phyloP scores from a whole-genome alignment of 2,329 filamentous ascomycete species.

The Ceratocystiopsis sp. region DNA sequence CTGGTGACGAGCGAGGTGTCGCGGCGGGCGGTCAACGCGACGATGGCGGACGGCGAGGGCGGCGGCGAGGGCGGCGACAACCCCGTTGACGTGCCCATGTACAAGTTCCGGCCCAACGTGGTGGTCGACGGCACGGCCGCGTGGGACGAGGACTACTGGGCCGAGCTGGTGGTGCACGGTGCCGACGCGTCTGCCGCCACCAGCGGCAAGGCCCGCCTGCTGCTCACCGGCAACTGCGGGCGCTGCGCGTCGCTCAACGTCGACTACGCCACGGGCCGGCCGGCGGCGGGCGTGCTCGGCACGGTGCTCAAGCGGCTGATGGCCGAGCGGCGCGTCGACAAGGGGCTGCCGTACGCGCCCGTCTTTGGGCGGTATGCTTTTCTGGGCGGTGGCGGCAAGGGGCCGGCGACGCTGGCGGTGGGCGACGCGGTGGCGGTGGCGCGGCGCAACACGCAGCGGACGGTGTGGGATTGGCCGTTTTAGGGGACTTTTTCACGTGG shows the following conservation, averaged over 20 bases:
- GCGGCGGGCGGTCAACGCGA: constrained; percentile 44
- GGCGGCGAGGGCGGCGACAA: too few species aligned
- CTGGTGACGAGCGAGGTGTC: constrained; percentile 56
- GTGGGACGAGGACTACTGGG: constrained; percentile 62
- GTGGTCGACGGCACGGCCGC: constrained; percentile 43
- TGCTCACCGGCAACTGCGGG: constrained; percentile 52
- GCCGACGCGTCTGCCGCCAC: not conserved
- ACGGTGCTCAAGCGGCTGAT: constrained; percentile 51
- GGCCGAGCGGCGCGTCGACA: constrained; percentile 52
- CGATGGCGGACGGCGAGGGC: constrained; percentile 24
- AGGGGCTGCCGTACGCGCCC: constrained; percentile 48
- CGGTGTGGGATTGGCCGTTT: constrained; percentile 33
- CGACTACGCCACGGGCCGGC: constrained; percentile 48
- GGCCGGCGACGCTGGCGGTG: constrained; percentile 19
- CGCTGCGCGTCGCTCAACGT: constrained; percentile 56
- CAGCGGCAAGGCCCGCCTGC: constrained; percentile 18
- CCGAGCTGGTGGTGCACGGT: constrained; percentile 30
- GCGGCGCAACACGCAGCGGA: constrained; percentile 30
- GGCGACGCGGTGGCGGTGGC: constrained; percentile 37
- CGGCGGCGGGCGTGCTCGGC: constrained; percentile 38
- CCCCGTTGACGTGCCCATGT: constrained; percentile 35
- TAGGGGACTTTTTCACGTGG: too few species aligned
- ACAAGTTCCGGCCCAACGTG: constrained; percentile 58
- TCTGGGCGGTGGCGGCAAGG: constrained; percentile 17
- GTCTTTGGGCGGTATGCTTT: constrained; percentile 62